Percentiles rank a stretch among this genome's conserved stretches.
phyloP scores from a whole-genome alignment of 2,329 filamentous ascomycete genomes.

The Uncinocarpus reesii region DNA sequence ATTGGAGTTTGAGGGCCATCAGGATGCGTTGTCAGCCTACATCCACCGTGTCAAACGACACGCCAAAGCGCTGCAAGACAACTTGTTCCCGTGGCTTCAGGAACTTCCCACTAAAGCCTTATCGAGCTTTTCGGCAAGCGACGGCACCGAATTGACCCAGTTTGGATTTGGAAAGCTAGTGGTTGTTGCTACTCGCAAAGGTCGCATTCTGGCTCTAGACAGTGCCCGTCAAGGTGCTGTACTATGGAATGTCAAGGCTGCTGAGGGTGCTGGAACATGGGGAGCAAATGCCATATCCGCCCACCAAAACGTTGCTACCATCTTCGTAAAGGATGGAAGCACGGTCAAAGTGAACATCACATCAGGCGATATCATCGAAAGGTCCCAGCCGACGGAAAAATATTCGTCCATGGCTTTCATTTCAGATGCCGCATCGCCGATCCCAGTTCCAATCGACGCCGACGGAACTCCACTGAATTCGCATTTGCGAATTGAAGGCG shows the following conservation, averaged over 20 bases:
- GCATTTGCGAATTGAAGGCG: constrained; percentile 23
- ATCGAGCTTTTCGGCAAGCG: constrained; percentile 48
- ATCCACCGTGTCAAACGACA: constrained; percentile 78
- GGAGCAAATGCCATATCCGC: constrained; percentile 58
- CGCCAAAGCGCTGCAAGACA: constrained; percentile 59
- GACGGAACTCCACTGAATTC: constrained; percentile 28
- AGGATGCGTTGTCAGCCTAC: constrained; percentile 71
- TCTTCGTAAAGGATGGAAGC: constrained; percentile 53
- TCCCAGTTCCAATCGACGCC: constrained; percentile 27
- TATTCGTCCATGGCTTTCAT: constrained; percentile 28
- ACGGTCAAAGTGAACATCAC: constrained; percentile 43
- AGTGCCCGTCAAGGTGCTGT: constrained; percentile 62
- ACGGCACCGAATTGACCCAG: constrained; percentile 44
- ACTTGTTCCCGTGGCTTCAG: constrained; percentile 61
- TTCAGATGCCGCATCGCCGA: constrained; percentile 19
- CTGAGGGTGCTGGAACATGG: constrained; percentile 51
- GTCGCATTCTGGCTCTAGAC: constrained; percentile 70
- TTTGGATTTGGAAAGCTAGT: constrained; percentile 87
- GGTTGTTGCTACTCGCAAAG: constrained; percentile 67
- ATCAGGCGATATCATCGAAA: constrained; percentile 34
- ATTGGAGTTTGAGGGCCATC: constrained; percentile 75
- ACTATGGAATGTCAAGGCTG: constrained; percentile 62
- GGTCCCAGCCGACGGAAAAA: constrained; percentile 21
- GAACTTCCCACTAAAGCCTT: constrained; percentile 59
- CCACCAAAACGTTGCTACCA: constrained; percentile 49